Evolutionary conservation across 139 green algal genomes (phyloP), one percentile per base, ranked within the genome.

Genomic region (Prasinococcaceae sp.): DNA sequence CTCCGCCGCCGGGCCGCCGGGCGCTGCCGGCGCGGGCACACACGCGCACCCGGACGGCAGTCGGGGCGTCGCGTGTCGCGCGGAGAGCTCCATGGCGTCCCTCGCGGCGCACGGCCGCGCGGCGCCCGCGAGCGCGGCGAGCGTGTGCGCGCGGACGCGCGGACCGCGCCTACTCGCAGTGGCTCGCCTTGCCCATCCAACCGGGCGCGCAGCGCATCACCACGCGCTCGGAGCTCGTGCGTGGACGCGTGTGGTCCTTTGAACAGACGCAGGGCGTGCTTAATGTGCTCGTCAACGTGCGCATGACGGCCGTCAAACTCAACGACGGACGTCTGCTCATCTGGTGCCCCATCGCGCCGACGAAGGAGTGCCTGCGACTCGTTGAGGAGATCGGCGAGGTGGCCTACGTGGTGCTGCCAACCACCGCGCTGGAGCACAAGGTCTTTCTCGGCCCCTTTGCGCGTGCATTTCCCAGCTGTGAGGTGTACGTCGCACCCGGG

Each of bases 371-470:
- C 53, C 14, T 79, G 6, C 26, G 24, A 4, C 24, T 66, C 23
- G 29, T 80, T 10, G 19, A 47, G 17, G 69, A 72, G 47, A 20
- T 68, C 8, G 53, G 48, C 6, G 49, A 30, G 14, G 72, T 80
- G 30, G 19, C 55, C 41, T 65, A 70, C 60, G 69, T 78, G 19
- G 55, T 79, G 27, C 64, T 80, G 20, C 38, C 65, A 27, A 78
- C 72, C n/a, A 70, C 63, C 14, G 48, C 55, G 30, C 57, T 74
- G 49, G 72, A 80, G 64, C 72, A 80, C 60, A 80, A 80, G 47
- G 43, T 80, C 29, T 76, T 68, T 41, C 20, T 58, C 16, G 59
- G 49, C 6, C 65, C 72, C 22, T 80, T 80, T 41, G 36, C 57
- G 9, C 53, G 60, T 38, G 45, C 49, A 25, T 78, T 71, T 33